Evolutionary conservation across 257 asterid species (phyloP), one percentile per base, ranked within the genome.

Genomic region (Nicotiana tabacum): DNA sequence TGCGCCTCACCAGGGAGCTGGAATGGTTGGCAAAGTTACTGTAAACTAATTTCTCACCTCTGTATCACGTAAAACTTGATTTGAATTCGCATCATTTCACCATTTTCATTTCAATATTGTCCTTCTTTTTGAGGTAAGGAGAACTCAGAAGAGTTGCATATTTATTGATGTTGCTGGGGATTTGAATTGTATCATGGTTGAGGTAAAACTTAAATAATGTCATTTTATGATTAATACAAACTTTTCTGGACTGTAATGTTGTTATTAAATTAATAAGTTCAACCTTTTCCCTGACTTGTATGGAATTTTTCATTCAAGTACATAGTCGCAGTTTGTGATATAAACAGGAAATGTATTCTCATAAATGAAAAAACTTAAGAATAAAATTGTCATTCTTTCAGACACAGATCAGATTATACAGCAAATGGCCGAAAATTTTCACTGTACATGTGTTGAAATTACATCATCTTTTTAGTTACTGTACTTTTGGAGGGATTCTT

Each of bases 1-100:
- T 56, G 4, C 94, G 15, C 99, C 98, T 65, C 99, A 95, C 87
- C 89, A 83, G 78, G 96, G 97, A 32, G 94, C 96, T 62, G 98
- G 98, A 82, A 95, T 95, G 98, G 87, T 82, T 33, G 97, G 98
- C 82, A 87, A 88, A 86, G 94, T 93, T 12, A 95, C 94, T 35
- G 97, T 95, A 8, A 91, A 92, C 74, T 93, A 88, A 13, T 18
- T 11, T 24, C 80, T 29, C 62, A 58, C 58, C 67, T 84, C 80
- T 67, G 17, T 80, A 51, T 80, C 55, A 7, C 61, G 82, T 79
- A 62, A 21, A 61, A 80, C 76, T 80, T 62, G 10, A 37, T 65
- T 79, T 13, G 62, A 65, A 18, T 60, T 21, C 60, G 37, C 61
- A 80, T 21, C 72, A 62, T 51, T 58, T 55, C 56, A 70, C 68